Conservation (phyloP, 1,284 basidiomycete genomes). For the Termitomyces sp. region DNA sequence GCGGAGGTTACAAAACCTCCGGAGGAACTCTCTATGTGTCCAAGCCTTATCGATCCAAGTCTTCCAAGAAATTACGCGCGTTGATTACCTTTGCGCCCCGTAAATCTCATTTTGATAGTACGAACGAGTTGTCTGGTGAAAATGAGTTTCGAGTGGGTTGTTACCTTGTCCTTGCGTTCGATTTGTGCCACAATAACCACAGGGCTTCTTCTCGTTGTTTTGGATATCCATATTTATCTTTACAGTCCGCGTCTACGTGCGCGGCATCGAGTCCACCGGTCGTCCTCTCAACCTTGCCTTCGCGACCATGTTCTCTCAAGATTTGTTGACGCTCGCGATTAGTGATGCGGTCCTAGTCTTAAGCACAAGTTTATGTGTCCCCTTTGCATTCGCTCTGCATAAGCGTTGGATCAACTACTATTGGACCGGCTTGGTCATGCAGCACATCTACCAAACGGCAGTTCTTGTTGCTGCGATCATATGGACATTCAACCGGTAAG, state of each 20-base stretch:
- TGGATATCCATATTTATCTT: conserved; percentile 86
- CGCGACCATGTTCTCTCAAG: conserved; percentile 83
- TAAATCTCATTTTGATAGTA: conserved; percentile 78
- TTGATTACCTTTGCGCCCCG: conserved; percentile 82
- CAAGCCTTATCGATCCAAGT: conserved; percentile 63
- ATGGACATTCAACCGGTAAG: conserved; percentile 79
- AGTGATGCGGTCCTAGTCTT: conserved; percentile 81
- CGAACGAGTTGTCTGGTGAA: conserved; percentile 63
- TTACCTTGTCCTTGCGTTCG: neutral
- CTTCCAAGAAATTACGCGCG: conserved; percentile 65
- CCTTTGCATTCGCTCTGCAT: conserved; percentile 75
- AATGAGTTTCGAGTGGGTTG: conserved; percentile 83
- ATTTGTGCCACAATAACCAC: neutral
- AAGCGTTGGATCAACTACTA: conserved; percentile 78
- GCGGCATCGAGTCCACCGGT: conserved; percentile 73
- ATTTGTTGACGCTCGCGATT: conserved; percentile 79
- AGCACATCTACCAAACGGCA: conserved; percentile 72
- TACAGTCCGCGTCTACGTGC: conserved; percentile 72
- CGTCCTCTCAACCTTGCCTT: conserved; percentile 79
- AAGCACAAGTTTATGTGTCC: conserved; percentile 75
- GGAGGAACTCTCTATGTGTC: conserved; percentile 71
- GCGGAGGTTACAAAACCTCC: conserved; percentile 48
- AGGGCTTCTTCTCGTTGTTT: conserved; percentile 93
- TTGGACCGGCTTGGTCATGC: conserved; percentile 68
- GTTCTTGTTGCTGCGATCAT: conserved; percentile 69